Evolutionary conservation across 169 alveolate genomes (phyloP).

Genomic region (Neospora caninum): DNA sequence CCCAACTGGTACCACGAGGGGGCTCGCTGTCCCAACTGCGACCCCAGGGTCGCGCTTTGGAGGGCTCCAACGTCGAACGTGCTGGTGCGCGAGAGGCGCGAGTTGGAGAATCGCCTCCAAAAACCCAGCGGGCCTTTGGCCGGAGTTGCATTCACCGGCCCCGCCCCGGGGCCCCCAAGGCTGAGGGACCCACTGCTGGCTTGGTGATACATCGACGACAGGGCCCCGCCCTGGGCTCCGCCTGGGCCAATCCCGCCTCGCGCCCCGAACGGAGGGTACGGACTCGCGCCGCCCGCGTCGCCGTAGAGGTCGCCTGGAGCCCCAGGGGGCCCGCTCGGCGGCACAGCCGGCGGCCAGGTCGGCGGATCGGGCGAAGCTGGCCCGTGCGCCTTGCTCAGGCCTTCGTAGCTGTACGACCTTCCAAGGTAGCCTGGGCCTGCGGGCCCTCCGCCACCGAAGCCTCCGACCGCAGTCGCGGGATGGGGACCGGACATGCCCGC

Average conservation of each 20-base stretch:
- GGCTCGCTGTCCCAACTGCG: background rate
- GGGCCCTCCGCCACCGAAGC: too few relatives aligned
- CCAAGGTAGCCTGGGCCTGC: background rate
- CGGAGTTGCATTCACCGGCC: background rate
- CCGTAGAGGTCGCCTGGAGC: background rate
- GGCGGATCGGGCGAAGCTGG: background rate
- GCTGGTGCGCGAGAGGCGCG: background rate
- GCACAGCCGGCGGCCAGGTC: background rate
- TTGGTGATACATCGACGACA: background rate
- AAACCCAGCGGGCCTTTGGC: background rate
- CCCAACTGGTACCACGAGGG: background rate
- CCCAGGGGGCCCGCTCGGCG: background rate
- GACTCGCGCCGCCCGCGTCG: background rate
- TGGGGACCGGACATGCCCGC: background rate
- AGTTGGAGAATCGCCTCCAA: background rate
- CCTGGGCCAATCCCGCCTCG: background rate
- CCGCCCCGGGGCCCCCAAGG: background rate
- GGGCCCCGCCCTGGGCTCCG: background rate
- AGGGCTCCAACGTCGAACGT: background rate
- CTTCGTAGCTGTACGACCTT: background rate
- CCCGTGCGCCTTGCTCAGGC: background rate
- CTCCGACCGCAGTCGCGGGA: background rate
- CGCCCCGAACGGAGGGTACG: background rate
- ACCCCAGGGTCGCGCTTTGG: background rate
- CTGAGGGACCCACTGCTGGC: background rate